These are phyloP conservation scores for Massospora cicadina DNA, from an alignment of 371 early-diverging fungal genomes.

Conservation along the genomic window DNA sequence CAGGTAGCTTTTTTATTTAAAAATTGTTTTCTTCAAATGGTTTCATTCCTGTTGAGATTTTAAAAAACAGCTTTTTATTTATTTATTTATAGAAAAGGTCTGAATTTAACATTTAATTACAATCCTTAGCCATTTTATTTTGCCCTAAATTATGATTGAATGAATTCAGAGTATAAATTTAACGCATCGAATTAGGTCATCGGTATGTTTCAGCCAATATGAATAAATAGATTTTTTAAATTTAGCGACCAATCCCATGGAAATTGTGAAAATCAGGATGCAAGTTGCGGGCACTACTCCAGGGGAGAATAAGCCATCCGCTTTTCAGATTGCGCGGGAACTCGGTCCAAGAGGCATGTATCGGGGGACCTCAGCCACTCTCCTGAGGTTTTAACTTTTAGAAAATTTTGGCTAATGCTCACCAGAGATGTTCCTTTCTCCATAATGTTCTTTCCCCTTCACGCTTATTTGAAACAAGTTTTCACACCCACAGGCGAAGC, in stretches of 20 bases:
- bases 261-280: conserved; percentile 87
- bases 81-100: too few relatives aligned
- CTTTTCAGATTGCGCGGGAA: conserved; percentile 20
- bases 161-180: too few relatives aligned
- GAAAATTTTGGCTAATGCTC: not conserved
- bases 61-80: too few relatives aligned
- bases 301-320: conserved; percentile 54
- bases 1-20: too few relatives aligned
- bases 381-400: conserved; percentile 18
- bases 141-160: too few relatives aligned
- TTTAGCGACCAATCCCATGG: conserved; percentile 36
- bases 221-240: not conserved
- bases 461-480: conserved; percentile 69
- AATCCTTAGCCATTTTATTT: too few relatives aligned
- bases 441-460: conserved; percentile 89
- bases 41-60: too few relatives aligned
- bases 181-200: too few relatives aligned
- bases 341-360: conserved; percentile 72
- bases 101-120: too few relatives aligned
- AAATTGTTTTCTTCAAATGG: too few relatives aligned
- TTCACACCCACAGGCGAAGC: conserved; percentile 47
- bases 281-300: conserved; percentile 54
- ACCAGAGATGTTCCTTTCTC: conserved; percentile 86
- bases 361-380: conserved; percentile 85
- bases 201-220: too few relatives aligned